These are phyloP conservation scores for Carex arenaria DNA, from an alignment of 202 grass and related monocot species.

Conservation along the genomic window DNA sequence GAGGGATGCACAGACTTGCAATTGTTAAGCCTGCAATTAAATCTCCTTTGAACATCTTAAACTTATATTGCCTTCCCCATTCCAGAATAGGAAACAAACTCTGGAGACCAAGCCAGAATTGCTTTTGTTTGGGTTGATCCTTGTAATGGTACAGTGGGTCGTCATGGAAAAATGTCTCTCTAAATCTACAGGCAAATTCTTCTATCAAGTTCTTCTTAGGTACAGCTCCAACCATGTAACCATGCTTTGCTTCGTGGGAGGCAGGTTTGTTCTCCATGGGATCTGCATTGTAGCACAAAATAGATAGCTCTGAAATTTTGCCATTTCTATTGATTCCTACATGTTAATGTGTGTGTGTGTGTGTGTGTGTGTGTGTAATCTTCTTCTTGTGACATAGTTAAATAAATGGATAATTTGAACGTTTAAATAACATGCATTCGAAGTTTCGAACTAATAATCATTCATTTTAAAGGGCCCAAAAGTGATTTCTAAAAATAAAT, in stretches of 20 bases:
- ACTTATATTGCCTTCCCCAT: conserved; percentile 46
- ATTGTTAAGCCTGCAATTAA: conserved; percentile 52
- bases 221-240: conserved; percentile 46
- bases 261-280: not conserved
- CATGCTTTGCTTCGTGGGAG: not conserved
- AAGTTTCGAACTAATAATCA: too few species aligned
- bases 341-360: too few species aligned
- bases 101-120: conserved; percentile 42
- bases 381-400: too few species aligned
- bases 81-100: conserved; percentile 57
- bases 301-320: not conserved
- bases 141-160: conserved; percentile 63
- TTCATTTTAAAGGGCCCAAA: too few species aligned
- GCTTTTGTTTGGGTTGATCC: conserved; percentile 38
- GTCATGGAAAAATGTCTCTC: conserved; percentile 66
- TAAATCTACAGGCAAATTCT: conserved; percentile 32
- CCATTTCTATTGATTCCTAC: too few species aligned
- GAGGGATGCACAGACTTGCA: conserved; percentile 74
- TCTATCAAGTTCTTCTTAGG: conserved; percentile 22
- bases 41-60: conserved; percentile 56
- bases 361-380: too few species aligned
- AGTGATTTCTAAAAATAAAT: too few species aligned
- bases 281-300: not conserved
- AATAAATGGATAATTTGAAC: too few species aligned
- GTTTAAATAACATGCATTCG: too few species aligned